These are phyloP conservation scores for Fusarium domesticum DNA, from an alignment of 2,329 filamentous ascomycete species.

Conservation along the genomic window DNA sequence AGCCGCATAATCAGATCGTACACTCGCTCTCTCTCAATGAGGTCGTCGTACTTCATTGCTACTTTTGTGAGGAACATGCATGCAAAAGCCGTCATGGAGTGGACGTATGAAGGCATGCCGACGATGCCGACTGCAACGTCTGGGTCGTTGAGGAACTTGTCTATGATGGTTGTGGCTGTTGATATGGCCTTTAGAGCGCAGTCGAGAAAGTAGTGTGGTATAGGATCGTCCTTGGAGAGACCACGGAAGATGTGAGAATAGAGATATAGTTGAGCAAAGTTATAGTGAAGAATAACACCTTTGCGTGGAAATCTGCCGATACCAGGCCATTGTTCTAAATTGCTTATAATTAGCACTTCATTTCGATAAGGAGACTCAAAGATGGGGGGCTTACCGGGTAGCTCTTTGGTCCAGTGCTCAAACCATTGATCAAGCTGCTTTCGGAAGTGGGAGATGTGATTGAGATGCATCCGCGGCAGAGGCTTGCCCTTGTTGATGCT, in stretches of 20 bases:
- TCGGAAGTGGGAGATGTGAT: constrained; percentile 39
- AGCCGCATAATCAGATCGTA: constrained; percentile 37
- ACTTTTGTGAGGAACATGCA: constrained; percentile 49
- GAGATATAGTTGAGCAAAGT: constrained; percentile 40
- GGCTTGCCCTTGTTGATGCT: constrained; percentile 52
- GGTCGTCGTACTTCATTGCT: constrained; percentile 39
- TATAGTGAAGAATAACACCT: constrained; percentile 37
- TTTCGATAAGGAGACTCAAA: fast-evolving
- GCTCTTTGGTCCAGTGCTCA: constrained; percentile 31
- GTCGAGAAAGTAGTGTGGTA: constrained; percentile 31
- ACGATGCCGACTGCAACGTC: constrained; percentile 37
- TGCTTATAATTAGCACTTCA: background rate
- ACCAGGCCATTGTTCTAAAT: constrained; percentile 33
- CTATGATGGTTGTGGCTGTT: constrained; percentile 41
- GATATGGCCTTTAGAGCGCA: constrained; percentile 26
- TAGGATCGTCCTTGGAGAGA: constrained; percentile 25
- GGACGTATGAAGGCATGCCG: constrained; percentile 49
- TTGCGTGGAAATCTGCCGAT: constrained; percentile 38
- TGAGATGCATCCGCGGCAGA: constrained; percentile 48
- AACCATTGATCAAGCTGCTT: constrained; percentile 38
- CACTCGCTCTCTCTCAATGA: constrained; percentile 38
- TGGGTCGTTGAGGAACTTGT: constrained; percentile 39
- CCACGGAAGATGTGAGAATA: constrained; percentile 40
- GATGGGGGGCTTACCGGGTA: constrained; percentile 20
- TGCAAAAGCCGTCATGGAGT: constrained; percentile 51